Evolutionary conservation across 805 yeast genomes (phyloP), one percentile per base, ranked within the genome.

Genomic region (Zygosaccharomyces bisporus): DNA sequence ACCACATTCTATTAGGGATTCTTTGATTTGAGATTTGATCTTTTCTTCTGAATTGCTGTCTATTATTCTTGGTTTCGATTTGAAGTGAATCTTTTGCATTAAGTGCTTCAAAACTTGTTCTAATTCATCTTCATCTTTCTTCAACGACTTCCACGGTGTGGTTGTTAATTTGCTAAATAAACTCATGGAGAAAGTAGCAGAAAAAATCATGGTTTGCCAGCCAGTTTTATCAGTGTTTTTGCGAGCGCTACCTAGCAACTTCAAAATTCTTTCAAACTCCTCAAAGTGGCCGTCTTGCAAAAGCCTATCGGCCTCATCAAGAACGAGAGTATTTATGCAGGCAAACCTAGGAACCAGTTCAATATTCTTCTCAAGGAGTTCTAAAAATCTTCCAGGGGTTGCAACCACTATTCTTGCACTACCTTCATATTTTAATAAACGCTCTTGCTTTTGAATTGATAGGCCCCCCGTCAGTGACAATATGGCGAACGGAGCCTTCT

Each of bases 241-340:
- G 20, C 49, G 42, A 55, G 63, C 69, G 64, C 70, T 74, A 18
- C 67, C 67, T 45, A 93, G 64, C 12, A 84, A 63, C 44, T 83
- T 87, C 49, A 91, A 68, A 46, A 87, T 83, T 57, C 80, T 83
- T 54, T 84, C 95, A 51, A 93, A 77, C 63, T 93, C 99, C 47
- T 87, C 95, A 61, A 91, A 93, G 66, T 90, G 98, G 2, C 98
- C 97, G 58, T 90, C 96, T 65, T 91, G 96, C 41, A 93, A 72
- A 50, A 93, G 69, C 64, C 99, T 74, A 70, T 93, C 99, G 9
- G 99, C 99, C 65, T 93, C 99, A 71, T 93, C 99, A 24, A 91
- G 71, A 0, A 90, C 95, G 18, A 81, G 57, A 2, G 74, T 64
- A 23, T 77, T 74, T 16, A 76, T 61, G 19, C 67, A 58, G 14